Conservation (phyloP, 805 yeast species). For the Saturnispora ahearnii region DNA sequence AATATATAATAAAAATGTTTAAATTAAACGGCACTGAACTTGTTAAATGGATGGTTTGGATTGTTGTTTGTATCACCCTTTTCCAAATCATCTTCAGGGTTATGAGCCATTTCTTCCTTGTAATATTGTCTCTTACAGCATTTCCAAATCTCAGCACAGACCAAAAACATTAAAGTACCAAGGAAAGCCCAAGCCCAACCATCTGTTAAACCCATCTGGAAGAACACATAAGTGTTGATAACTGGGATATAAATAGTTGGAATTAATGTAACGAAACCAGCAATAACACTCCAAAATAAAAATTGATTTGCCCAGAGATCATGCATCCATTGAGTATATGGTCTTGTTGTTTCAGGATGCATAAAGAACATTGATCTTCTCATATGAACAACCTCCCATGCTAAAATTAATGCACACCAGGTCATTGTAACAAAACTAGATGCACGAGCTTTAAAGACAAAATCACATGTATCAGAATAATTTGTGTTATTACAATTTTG, state of each 20-base stretch:
- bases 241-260: constrained; percentile 85
- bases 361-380: constrained; percentile 61
- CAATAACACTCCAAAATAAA: constrained; percentile 69
- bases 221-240: constrained; percentile 67
- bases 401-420: constrained; percentile 73
- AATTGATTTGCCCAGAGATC: constrained; percentile 71
- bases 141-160: constrained; percentile 61
- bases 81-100: constrained; percentile 59
- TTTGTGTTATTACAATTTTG: constrained; percentile 44
- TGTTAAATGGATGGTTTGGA: constrained; percentile 6
- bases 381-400: constrained; percentile 78
- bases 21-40: background rate
- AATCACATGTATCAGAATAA: constrained; percentile 38
- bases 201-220: constrained; percentile 60
- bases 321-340: constrained; percentile 48
- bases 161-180: constrained; percentile 46
- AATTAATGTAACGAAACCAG: constrained; percentile 63
- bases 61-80: constrained; percentile 18
- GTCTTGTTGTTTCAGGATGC: constrained; percentile 56
- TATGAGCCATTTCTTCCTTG: constrained; percentile 34
- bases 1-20: background rate
- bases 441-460: constrained; percentile 69
- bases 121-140: constrained; percentile 49
- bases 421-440: constrained; percentile 75
- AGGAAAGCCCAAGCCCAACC: constrained; percentile 77